Base-by-base conservation (phyloP, 371 early-diverging fungal species). In the Zopfochytrium polystomum region DNA sequence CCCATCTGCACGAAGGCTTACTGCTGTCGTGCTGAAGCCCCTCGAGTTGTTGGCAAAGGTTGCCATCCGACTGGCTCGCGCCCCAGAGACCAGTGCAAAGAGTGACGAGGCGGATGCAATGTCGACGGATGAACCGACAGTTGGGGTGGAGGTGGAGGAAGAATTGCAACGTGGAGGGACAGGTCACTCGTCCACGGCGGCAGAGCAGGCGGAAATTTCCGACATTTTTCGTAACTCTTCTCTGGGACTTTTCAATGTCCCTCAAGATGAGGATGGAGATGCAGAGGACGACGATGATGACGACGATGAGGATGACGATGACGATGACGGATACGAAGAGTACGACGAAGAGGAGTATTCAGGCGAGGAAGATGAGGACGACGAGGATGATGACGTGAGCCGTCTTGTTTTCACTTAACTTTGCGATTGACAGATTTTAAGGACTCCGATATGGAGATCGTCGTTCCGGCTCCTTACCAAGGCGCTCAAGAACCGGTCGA, bases 211-310 rank as follows among this genome's bases (percentile, higher is more conserved):
- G 38, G 70, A 61, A 74, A 70, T 66, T 75, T 83, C 68, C 75
- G 83, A 68, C 87, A 89, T 91, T n/a, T 90, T 91, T 71, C 83
- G 92, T 44, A 90, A 91, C 67, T 96, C 96, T 20, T 86, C 95
- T 9, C 82, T 97, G 7, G 93, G 95, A 13, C 85, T 95, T 85
- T 85, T 86, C 66, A 87, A 85, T 62, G 88, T 84, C 30, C 80
- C 68, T 11, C 74, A 79, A 59, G 85, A 86, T 34, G 86, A 87
- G 32, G 87, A 87, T n/a, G n/a, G n/a, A n/a, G n/a, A n/a, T n/a
- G n/a, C n/a, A n/a, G n/a, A n/a, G n/a, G n/a, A n/a, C n/a, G n/a
- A n/a, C n/a, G n/a, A n/a, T n/a, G n/a, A n/a, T n/a, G n/a, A n/a
- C n/a, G n/a, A n/a, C n/a, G n/a, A n/a, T n/a, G n/a, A n/a, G n/a